Evolutionary conservation across 1,284 basidiomycete species (phyloP).

Genomic region (Cutaneotrichosporon sp.): DNA sequence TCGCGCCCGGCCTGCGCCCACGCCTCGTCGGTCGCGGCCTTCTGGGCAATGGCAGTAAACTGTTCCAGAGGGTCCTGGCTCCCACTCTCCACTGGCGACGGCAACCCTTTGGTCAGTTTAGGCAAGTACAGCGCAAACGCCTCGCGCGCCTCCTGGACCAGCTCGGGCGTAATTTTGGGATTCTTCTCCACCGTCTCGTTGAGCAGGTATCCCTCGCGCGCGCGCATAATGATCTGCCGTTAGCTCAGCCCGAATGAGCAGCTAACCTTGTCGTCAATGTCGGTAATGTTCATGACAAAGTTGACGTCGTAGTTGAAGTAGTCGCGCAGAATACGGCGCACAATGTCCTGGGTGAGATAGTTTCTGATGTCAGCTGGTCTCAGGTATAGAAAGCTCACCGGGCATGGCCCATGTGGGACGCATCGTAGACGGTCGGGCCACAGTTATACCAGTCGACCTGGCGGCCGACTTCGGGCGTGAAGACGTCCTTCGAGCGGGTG

Average conservation of each 20-base stretch:
- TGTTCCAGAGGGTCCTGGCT: conserved; percentile 55
- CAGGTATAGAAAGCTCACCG: conserved; percentile 55
- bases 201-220: conserved; percentile 77
- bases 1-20: conserved; percentile 67
- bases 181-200: conserved; percentile 34
- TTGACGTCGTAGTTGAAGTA: conserved; percentile 97
- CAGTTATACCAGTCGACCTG: conserved; percentile 98
- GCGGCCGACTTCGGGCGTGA: conserved; percentile 72
- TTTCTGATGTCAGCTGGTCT: conserved; percentile 57
- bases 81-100: conserved; percentile 58
- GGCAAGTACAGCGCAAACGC: conserved; percentile 56
- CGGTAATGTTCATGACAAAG: conserved; percentile 99
- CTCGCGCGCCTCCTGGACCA: conserved; percentile 34
- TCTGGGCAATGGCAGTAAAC: conserved; percentile 51
- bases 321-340: conserved; percentile 86
- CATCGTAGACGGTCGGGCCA: conserved; percentile 98
- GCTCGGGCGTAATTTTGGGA: conserved; percentile 33
- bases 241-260: neutral
- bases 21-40: conserved; percentile 45
- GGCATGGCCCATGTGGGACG: conserved; percentile 98
- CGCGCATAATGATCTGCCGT: conserved; percentile 77
- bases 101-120: conserved; percentile 56
- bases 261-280: conserved; percentile 96
- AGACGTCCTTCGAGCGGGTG: conserved; percentile 85
- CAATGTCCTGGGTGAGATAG: conserved; percentile 96